Percentiles rank a stretch among this genome's conserved stretches.
phyloP scores from a whole-genome alignment of 345 rosid genomes.

The Salix suchowensis region DNA sequence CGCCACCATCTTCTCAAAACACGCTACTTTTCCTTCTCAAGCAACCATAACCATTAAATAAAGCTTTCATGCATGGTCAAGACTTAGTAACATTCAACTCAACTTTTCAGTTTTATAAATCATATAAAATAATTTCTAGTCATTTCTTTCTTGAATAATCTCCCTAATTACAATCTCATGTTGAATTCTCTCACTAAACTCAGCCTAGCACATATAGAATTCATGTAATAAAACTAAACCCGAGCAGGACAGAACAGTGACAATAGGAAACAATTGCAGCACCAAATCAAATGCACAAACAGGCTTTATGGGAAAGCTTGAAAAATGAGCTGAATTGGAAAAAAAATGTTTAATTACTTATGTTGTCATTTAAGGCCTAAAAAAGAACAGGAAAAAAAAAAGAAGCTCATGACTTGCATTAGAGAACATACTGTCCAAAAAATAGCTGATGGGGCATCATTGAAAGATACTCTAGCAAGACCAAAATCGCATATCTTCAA shows the following conservation, averaged over 20 bases:
- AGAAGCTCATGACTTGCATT: constrained; percentile 5
- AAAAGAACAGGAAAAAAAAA: not conserved
- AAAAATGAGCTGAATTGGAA: not conserved
- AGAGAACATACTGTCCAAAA: constrained; percentile 86
- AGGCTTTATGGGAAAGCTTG: not conserved
- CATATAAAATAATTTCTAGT: not conserved
- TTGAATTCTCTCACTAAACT: not conserved
- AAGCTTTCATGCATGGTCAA: not conserved
- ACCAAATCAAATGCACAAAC: not conserved
- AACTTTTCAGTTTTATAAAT: not conserved
- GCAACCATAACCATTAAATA: not conserved
- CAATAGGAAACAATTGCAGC: not conserved
- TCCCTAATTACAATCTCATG: not conserved
- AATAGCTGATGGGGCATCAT: constrained; percentile 96
- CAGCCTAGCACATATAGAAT: not conserved
- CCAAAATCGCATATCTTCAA: constrained; percentile 99
- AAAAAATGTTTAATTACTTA: not conserved
- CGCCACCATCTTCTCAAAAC: not conserved
- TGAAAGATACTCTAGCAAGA: constrained; percentile 91
- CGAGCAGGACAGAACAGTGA: not conserved
- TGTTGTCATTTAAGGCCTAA: not conserved
- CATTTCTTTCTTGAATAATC: not conserved
- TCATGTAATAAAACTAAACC: not conserved
- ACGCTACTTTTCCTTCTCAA: not conserved
- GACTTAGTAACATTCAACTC: not conserved